A percentile compares a stretch with the other conserved stretches of the same genome.
Conservation (phyloP, 108 stramenopile genomes). For the Licmophora abbreviata region DNA sequence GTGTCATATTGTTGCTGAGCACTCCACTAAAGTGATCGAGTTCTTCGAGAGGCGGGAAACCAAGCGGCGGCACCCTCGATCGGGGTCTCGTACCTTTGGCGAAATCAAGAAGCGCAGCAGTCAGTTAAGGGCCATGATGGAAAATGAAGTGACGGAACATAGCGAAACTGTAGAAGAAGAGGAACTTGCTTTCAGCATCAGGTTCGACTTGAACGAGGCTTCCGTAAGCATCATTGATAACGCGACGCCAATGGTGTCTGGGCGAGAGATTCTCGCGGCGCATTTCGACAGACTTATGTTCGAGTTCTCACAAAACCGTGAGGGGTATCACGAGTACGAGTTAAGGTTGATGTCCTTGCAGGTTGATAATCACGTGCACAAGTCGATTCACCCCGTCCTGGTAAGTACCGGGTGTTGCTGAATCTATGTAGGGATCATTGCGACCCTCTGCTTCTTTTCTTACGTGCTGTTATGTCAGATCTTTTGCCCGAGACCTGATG, state of each 20-base stretch:
- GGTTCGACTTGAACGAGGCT: slow-evolving; percentile 36
- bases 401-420: slow-evolving; percentile 18
- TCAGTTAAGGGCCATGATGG: not conserved
- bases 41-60: slow-evolving; percentile 19
- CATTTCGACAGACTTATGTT: slow-evolving; percentile 27
- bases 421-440: too few relatives aligned
- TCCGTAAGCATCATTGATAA: slow-evolving; percentile 65
- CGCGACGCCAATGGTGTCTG: slow-evolving; percentile 17
- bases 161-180: slow-evolving; percentile 17
- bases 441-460: too few relatives aligned
- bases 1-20: slow-evolving; percentile 58
- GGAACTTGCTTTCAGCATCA: slow-evolving; percentile 38
- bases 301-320: slow-evolving; percentile 50
- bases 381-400: slow-evolving; percentile 63
- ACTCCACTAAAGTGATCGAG: slow-evolving; percentile 68
- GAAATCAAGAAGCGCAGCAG: too few relatives aligned
- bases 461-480: too few relatives aligned
- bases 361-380: slow-evolving; percentile 69
- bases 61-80: too few relatives aligned
- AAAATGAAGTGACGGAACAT: not conserved
- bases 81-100: not conserved
- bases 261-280: slow-evolving; percentile 58
- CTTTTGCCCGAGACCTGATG: slow-evolving; percentile 34
- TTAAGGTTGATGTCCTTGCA: slow-evolving; percentile 40
- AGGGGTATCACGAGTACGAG: slow-evolving; percentile 74